phyloP scores from a whole-genome alignment of 495 filamentous ascomycete species.

The Mytilinidion resinicola region DNA sequence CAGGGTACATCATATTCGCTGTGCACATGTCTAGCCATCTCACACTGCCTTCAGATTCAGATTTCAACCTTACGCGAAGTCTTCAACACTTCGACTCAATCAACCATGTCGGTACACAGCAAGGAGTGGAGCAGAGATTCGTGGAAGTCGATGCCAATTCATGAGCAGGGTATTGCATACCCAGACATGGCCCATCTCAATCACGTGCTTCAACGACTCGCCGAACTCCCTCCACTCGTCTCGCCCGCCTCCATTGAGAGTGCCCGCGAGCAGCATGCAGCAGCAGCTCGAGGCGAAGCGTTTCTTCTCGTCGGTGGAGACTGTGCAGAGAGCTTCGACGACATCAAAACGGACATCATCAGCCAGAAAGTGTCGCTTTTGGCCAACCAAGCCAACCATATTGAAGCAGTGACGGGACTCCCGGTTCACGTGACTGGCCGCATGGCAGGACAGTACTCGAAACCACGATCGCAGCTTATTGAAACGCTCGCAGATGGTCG shows the following conservation, averaged over 20 bases:
- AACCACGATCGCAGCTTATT: constrained; percentile 8
- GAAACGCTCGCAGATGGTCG: constrained; percentile 2
- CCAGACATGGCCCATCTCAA: background rate
- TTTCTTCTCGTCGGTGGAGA: background rate
- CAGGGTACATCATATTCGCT: no score
- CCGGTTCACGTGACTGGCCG: constrained; percentile 6
- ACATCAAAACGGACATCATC: constrained; percentile 1
- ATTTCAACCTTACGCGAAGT: no score
- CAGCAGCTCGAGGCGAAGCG: background rate
- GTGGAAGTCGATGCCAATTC: background rate
- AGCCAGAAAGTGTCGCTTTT: constrained; percentile 6
- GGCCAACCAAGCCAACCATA: constrained; percentile 4
- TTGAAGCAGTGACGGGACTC: background rate
- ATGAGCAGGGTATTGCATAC: background rate
- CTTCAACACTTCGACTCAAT: no score
- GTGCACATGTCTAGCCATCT: no score
- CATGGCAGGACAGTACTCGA: constrained; percentile 18
- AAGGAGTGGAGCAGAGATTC: background rate
- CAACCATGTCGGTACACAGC: no score
- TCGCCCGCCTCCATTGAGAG: background rate
- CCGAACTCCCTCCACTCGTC: background rate
- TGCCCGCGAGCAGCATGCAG: background rate
- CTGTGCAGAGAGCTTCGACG: background rate
- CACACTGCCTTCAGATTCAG: no score
- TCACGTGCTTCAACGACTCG: background rate